phyloP scores from a whole-genome alignment of 2,329 filamentous ascomycete genomes.

The Claviceps pazoutovae region DNA sequence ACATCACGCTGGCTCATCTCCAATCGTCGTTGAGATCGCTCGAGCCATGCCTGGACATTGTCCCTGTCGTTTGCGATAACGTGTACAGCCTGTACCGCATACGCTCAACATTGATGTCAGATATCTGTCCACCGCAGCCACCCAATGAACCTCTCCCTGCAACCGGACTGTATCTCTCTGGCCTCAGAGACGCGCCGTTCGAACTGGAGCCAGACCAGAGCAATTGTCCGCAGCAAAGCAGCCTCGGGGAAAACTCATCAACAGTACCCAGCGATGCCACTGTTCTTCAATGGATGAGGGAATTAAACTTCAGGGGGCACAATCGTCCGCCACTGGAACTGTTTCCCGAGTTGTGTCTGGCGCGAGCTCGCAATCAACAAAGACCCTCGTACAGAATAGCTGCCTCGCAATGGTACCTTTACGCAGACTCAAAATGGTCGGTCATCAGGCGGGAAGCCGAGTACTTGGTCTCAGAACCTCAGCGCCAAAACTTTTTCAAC shows the following conservation, averaged over 20 bases:
- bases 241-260: background rate
- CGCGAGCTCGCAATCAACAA: slow-evolving; percentile 9
- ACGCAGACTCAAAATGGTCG: slow-evolving; percentile 16
- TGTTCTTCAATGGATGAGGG: background rate
- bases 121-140: background rate
- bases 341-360: slow-evolving; percentile 12
- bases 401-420: slow-evolving; percentile 14
- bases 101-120: background rate
- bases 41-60: background rate
- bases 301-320: slow-evolving; percentile 11
- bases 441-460: slow-evolving; percentile 13
- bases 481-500: slow-evolving; percentile 19
- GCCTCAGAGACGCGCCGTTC: background rate
- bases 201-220: no score
- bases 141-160: background rate
- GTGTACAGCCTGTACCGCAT: background rate
- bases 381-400: slow-evolving; percentile 12
- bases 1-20: background rate
- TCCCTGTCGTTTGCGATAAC: background rate
- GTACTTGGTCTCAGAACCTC: slow-evolving; percentile 15
- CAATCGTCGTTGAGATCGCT: background rate
- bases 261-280: background rate
- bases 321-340: slow-evolving; percentile 16
- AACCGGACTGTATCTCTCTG: background rate
- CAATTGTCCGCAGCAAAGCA: background rate